phyloP scores from a whole-genome alignment of 768 basidiomycete species.

The Strobilomyces echinocephalus region DNA sequence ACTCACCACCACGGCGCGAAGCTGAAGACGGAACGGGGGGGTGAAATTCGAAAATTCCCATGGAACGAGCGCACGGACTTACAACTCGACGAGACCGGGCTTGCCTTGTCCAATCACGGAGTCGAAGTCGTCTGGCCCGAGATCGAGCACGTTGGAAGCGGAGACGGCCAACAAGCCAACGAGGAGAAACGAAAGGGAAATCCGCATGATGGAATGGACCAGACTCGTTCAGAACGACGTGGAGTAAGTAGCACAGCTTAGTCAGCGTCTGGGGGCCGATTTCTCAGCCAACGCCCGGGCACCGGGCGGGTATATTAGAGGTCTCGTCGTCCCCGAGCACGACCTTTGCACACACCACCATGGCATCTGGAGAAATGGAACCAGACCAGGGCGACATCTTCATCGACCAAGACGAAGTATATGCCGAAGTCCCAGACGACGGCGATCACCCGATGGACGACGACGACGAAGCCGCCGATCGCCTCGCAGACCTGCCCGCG shows the following conservation, averaged over 20 bases:
- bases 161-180: conserved; percentile 52
- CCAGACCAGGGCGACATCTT: conserved; percentile 48
- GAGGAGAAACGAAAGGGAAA: conserved; percentile 51
- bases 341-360: background rate
- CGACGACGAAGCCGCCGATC: conserved; percentile 53
- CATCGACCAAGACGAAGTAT: conserved; percentile 62
- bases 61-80: conserved; percentile 31
- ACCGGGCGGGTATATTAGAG: background rate
- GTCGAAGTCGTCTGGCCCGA: conserved; percentile 73
- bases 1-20: conserved; percentile 87
- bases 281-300: conserved; percentile 18
- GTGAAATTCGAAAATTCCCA: background rate
- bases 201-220: conserved; percentile 45
- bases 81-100: conserved; percentile 90
- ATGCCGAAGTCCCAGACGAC: conserved; percentile 59
- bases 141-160: conserved; percentile 83
- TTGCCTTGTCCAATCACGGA: conserved; percentile 68
- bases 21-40: conserved; percentile 34
- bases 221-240: conserved; percentile 25
- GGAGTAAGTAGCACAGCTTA: conserved; percentile 22
- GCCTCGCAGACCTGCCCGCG: conserved; percentile 39
- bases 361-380: conserved; percentile 37
- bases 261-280: conserved; percentile 19
- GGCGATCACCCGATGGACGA: conserved; percentile 71
- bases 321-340: background rate